Evolutionary conservation across 805 yeast species (phyloP).

Genomic region (Metschnikowia cubensis): DNA sequence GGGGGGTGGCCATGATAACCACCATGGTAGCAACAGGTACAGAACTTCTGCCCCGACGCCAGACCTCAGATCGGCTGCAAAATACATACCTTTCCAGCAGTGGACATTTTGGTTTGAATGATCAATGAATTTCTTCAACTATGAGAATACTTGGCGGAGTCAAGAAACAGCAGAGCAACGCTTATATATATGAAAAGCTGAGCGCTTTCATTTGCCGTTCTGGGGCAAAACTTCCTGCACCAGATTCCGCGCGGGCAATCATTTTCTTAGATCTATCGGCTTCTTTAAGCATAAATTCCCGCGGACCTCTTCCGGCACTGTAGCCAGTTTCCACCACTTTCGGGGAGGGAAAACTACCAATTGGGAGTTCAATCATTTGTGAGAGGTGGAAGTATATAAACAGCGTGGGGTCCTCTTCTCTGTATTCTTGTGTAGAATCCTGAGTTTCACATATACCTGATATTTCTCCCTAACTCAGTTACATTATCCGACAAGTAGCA

Average conservation of each 20-base stretch:
- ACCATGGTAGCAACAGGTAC: not conserved
- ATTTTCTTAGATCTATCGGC: not conserved
- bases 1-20: not conserved
- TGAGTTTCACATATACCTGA: not conserved
- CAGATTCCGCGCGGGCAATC: conserved; percentile 3
- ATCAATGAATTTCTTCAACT: not conserved
- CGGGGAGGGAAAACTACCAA: not conserved
- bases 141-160: not conserved
- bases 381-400: not conserved
- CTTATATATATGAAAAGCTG: conserved; percentile 3
- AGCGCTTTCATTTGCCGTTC: conserved; percentile 5
- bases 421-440: no score
- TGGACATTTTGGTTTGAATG: conserved; percentile 12
- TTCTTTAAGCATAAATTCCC: conserved; percentile 1
- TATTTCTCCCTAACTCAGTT: not conserved
- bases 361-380: not conserved
- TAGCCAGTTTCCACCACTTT: not conserved
- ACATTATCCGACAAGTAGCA: not conserved
- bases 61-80: not conserved
- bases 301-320: not conserved
- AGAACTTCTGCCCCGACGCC: not conserved
- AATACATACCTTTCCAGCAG: conserved; percentile 26
- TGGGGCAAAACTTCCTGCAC: conserved; percentile 2
- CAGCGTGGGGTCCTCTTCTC: no score
- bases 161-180: not conserved